Conservation (phyloP, 345 rosid species). For the Combretum micranthum region DNA sequence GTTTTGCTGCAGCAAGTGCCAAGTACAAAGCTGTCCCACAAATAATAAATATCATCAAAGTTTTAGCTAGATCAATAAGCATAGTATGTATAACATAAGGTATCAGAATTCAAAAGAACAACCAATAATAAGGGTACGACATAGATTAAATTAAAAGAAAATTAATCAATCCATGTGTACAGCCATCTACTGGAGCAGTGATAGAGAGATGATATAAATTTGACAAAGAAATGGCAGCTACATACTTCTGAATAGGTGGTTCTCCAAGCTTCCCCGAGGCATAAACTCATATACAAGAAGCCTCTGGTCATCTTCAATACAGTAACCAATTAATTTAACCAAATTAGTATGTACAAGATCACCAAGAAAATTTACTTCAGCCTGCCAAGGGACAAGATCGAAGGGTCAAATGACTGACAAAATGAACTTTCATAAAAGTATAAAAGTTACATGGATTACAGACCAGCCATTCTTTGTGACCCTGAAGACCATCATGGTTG, state of each 20-base stretch:
- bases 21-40: too few species aligned
- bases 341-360: conserved; percentile 5
- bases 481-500: fast-evolving
- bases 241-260: conserved; percentile 7
- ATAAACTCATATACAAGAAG: conserved; percentile 8
- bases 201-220: too few species aligned
- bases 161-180: too few species aligned
- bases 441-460: not conserved
- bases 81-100: too few species aligned
- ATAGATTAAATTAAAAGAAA: too few species aligned
- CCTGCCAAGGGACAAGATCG: not conserved
- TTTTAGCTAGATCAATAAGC: too few species aligned
- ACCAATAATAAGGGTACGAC: too few species aligned
- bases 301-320: not conserved
- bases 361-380: conserved; percentile 1
- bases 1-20: too few species aligned
- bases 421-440: not conserved
- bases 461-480: conserved; percentile 7
- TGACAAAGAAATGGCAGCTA: not conserved
- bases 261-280: not conserved
- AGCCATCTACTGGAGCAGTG: too few species aligned
- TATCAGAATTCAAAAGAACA: too few species aligned
- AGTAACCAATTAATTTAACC: conserved; percentile 11
- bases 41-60: too few species aligned
- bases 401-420: not conserved